These are phyloP conservation scores for Pichia pseudocactophila DNA, from an alignment of 805 yeast genomes.

Conservation along the genomic window DNA sequence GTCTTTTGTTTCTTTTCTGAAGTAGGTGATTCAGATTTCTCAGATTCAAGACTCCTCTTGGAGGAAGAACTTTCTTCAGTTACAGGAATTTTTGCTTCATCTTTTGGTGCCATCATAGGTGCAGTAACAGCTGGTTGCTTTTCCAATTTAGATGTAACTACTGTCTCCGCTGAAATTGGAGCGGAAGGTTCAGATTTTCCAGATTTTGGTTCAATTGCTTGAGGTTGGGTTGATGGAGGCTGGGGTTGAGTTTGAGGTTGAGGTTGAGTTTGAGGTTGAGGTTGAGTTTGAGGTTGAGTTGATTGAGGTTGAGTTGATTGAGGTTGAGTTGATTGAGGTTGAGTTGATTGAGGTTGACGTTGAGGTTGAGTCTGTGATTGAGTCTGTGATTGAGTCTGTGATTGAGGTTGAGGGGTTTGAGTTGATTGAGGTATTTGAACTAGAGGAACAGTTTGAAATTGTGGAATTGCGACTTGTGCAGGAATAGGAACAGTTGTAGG, in stretches of 20 bases:
- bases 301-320: background rate
- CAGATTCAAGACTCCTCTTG: background rate
- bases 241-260: background rate
- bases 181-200: no score
- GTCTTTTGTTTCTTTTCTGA: background rate
- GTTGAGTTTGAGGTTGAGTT: background rate
- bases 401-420: constrained; percentile 1
- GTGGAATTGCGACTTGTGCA: background rate
- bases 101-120: background rate
- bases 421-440: constrained; percentile 15
- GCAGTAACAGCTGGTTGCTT: background rate
- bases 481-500: background rate
- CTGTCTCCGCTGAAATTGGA: no score
- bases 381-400: background rate
- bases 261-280: background rate
- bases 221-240: background rate
- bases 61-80: background rate
- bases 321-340: background rate
- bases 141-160: background rate
- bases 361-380: background rate
- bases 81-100: background rate
- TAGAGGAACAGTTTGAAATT: background rate
- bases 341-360: background rate
- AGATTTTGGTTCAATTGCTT: background rate
- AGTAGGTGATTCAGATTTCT: no score